Base-by-base conservation (phyloP, 345 rosid species). In the Nasturtium officinale region DNA sequence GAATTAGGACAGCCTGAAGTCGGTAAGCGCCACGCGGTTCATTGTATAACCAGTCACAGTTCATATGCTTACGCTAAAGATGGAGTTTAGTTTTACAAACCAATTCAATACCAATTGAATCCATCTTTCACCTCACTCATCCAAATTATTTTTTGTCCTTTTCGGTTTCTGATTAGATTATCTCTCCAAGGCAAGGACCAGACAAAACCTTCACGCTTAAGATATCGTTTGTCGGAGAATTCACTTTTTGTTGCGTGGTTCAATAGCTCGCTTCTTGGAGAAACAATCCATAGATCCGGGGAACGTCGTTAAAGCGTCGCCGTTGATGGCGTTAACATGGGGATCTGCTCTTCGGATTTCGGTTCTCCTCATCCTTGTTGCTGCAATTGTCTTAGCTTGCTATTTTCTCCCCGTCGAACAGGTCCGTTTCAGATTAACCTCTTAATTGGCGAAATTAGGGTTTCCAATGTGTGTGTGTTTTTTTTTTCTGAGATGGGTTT, bases 381-480 rank as follows among this genome's bases (percentile, higher is more conserved):
- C 86, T 70, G 90, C 91, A 56, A 85, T 80, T 58, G 73, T 85
- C 77, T 60, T 82, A 74, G 99, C 97, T 74, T 90, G 86, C 63
- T 89, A 83, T 83, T 89, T 96, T 61, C 92, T 92, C 71, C 99
- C 99, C 50, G 87, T 96, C 3, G 96, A 96, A 69, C 82, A 92
- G 96, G 99, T 89, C 13, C 26, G 47, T 64, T 58, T 32, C 9
- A 3, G 12, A 45, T 33, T 29, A 3, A 3, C 5, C 11, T 50
- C 51, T 6, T 51, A 8, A 20, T 62, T 15, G 32, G 7, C 33
- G 2, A 18, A 23, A 28, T 50, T 75, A 61, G 47, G 53, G 71
- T 47, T 16, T 65, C 62, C 9, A 32, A 38, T 74, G 37, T 38
- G 29, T 28, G n/a, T n/a, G n/a, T n/a, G n/a, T n/a, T n/a, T n/a